Percentiles rank a stretch among this genome's conserved stretches.
Evolutionary conservation across 371 early-diverging fungal genomes (phyloP).

Genomic region (Blakeslea trispora): DNA sequence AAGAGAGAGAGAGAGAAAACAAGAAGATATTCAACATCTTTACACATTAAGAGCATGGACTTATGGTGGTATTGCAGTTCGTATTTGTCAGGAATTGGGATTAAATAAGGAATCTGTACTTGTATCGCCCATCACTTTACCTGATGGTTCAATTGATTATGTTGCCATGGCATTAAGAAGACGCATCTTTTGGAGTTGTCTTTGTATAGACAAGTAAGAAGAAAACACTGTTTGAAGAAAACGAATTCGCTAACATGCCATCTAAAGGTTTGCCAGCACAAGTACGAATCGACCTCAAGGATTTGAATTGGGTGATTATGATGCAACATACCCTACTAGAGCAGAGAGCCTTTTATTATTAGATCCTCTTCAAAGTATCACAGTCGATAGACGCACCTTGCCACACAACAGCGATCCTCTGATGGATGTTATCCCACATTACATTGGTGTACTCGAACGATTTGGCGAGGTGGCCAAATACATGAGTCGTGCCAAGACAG

Average conservation of each 20-base stretch:
- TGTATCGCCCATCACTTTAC: constrained; percentile 28
- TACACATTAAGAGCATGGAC: constrained; percentile 57
- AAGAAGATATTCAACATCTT: not conserved
- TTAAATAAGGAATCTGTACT: constrained; percentile 56
- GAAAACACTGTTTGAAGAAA: not conserved
- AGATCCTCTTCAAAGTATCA: constrained; percentile 28
- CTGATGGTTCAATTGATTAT: constrained; percentile 44
- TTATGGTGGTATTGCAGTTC: constrained; percentile 65
- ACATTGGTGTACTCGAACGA: constrained; percentile 31
- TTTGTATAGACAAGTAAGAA: constrained; percentile 50
- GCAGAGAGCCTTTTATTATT: constrained; percentile 49
- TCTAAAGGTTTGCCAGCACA: constrained; percentile 46
- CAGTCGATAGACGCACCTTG: constrained; percentile 28
- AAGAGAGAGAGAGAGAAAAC: not conserved
- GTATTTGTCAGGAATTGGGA: constrained; percentile 60
- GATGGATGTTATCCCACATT: constrained; percentile 29
- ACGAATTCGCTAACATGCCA: too few species aligned
- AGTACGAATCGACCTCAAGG: constrained; percentile 61
- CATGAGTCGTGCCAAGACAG: constrained; percentile 50
- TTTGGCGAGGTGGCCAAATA: constrained; percentile 56
- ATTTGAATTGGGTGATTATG: constrained; percentile 58
- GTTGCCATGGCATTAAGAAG: constrained; percentile 57
- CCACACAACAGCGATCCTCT: constrained; percentile 30
- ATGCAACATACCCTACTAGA: constrained; percentile 51
- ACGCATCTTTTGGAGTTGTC: constrained; percentile 64